phyloP scores from a whole-genome alignment of 768 basidiomycete species.

The Flagelloscypha sp. region DNA sequence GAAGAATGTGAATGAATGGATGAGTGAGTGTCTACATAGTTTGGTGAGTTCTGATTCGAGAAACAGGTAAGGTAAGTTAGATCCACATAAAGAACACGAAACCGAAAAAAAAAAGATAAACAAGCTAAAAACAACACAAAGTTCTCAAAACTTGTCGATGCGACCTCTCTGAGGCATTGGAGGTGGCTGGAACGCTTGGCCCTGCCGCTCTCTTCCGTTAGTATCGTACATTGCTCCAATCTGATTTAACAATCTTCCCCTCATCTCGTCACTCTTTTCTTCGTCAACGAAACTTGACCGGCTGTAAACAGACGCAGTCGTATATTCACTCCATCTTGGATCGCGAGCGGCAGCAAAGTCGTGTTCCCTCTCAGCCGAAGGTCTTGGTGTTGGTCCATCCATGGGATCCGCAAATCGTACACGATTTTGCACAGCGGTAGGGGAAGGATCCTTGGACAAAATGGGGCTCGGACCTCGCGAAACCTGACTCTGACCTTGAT shows the following conservation, averaged over 20 bases:
- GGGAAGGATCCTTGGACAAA: constrained; percentile 19
- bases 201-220: constrained; percentile 25
- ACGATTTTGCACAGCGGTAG: constrained; percentile 16
- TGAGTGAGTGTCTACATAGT: no score
- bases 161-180: no score
- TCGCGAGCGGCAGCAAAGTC: no score
- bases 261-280: constrained; percentile 40
- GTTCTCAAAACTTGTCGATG: no score
- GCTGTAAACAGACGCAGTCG: constrained; percentile 42
- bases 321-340: constrained; percentile 27
- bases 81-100: no score
- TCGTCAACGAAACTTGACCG: constrained; percentile 45
- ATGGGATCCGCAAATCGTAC: constrained; percentile 18
- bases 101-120: no score
- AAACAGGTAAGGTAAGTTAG: no score
- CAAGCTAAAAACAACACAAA: no score
- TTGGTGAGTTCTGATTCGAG: no score
- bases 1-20: no score
- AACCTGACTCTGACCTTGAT: background rate
- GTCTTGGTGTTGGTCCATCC: constrained; percentile 11
- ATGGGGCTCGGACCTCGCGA: constrained; percentile 4
- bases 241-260: constrained; percentile 40
- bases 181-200: no score
- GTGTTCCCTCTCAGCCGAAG: constrained; percentile 13
- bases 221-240: constrained; percentile 46